Evolutionary conservation across 2,329 filamentous ascomycete species (phyloP), one percentile per base, ranked within the genome.

Genomic region (Aspergillus pseudoterreus): DNA sequence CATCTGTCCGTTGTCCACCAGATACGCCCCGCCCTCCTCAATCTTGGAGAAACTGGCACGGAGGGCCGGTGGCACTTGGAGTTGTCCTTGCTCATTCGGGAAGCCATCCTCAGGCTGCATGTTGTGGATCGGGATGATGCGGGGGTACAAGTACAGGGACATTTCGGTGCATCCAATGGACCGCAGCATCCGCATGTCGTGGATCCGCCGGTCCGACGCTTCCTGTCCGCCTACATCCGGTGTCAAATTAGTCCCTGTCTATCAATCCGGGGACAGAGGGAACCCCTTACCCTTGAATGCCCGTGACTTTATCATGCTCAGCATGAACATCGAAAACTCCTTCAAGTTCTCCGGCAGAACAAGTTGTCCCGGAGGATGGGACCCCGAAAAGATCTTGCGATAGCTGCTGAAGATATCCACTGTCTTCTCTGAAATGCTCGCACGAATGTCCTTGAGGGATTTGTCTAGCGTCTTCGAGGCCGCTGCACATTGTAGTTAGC

Each of bases 341-440:
- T 97, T 97, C 27, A 99, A 81, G 59, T 92, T 89, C 73, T 99
- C 94, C 0, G 94, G 94, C 73, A 99, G 84, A 27, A 99, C 91
- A 27, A 99, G 82, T 71, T 99, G 92, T 4, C 91, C 90, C 1
- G 92, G 89, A 8, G 94, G 92, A 64, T 95, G 90, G 2, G 85
- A 82, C 51, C 88, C 88, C 2, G 90, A 88, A 62, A 94, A 94
- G 71, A 96, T 87, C 75, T 95, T 97, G 59, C 94, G 85, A 71
- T 99, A 97, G 50, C 86, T 87, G 24, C 92, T 88, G 52, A 97
- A 82, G 49, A 97, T 88, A 65, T 97, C 92, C 51, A 96, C 90
- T 0, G 90, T 91, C 73, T 92, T 94, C 72, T 97, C 94, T 1
- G 88, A 92, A 30, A 99, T 77, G 51, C 83, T 84, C 53, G 85